A percentile compares a stretch with the other conserved stretches of the same genome.
phyloP scores from a whole-genome alignment of 495 filamentous ascomycete species.

The Trichoderma orchidacearum region DNA sequence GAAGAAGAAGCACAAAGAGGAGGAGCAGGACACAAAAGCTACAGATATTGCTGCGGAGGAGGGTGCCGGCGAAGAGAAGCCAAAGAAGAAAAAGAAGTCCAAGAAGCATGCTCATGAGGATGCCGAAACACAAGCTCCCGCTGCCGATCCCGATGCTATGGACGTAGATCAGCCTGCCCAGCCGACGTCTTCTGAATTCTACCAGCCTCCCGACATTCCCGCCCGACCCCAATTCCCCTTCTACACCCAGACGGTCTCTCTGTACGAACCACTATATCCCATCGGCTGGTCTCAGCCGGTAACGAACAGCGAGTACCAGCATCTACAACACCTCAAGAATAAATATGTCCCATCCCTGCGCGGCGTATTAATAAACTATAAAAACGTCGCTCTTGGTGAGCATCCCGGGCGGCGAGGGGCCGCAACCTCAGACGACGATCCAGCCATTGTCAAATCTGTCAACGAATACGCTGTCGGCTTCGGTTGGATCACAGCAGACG shows the following conservation, averaged over 20 bases:
- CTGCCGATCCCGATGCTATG: constrained; percentile 10
- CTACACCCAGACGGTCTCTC: constrained; percentile 32
- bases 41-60: not conserved
- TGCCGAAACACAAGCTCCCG: constrained; percentile 4
- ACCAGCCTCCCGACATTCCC: constrained; percentile 6
- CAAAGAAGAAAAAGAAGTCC: constrained; percentile 9
- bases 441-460: constrained; percentile 20
- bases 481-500: constrained; percentile 32
- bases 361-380: constrained; percentile 31
- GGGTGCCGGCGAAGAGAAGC: constrained; percentile 8
- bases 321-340: constrained; percentile 29
- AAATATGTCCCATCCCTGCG: constrained; percentile 30
- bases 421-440: constrained; percentile 21
- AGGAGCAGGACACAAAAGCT: constrained; percentile 4
- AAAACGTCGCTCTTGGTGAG: constrained; percentile 30
- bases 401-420: constrained; percentile 19
- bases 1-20: constrained; percentile 6
- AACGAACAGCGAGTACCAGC: constrained; percentile 27
- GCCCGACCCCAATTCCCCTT: constrained; percentile 22
- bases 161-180: constrained; percentile 8
- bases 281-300: constrained; percentile 28
- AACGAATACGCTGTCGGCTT: constrained; percentile 33
- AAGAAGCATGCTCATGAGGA: constrained; percentile 5
- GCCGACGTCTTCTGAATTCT: not conserved
- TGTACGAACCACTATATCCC: constrained; percentile 33